These are phyloP conservation scores for Fusarium xyrophilum DNA, from an alignment of 2,329 filamentous ascomycete species.

Conservation along the genomic window DNA sequence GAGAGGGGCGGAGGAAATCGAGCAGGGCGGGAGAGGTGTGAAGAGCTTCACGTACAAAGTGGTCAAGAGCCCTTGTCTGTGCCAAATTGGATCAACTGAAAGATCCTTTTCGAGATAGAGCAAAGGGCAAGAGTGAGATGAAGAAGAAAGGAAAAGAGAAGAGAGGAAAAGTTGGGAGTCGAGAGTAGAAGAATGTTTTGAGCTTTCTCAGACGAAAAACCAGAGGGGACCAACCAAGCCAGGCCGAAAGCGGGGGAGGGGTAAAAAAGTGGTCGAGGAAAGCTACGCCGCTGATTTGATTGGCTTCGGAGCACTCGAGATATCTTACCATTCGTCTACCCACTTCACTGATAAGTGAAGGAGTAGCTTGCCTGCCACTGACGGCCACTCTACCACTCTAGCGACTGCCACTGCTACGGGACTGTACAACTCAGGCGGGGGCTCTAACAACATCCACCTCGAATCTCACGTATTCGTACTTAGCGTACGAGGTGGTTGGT, in stretches of 20 bases:
- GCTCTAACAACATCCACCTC: slow-evolving; percentile 17
- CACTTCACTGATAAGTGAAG: slow-evolving; percentile 3
- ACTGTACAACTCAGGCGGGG: slow-evolving; percentile 1
- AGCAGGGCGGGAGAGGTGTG: background rate
- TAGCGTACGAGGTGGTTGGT: slow-evolving; percentile 26
- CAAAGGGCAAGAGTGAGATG: slow-evolving; percentile 35
- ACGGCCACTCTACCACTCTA: background rate
- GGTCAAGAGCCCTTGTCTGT: slow-evolving; percentile 40
- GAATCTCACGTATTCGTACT: slow-evolving; percentile 39
- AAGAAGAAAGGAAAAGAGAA: slow-evolving; percentile 32
- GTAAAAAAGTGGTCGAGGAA: slow-evolving; percentile 35
- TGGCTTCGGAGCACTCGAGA: slow-evolving; percentile 4
- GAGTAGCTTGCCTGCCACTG: background rate
- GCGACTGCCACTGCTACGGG: background rate
- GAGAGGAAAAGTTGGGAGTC: slow-evolving; percentile 30
- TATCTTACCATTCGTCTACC: background rate
- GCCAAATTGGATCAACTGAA: slow-evolving; percentile 40
- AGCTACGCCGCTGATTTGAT: slow-evolving; percentile 25
- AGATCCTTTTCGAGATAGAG: slow-evolving; percentile 39
- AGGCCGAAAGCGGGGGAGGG: slow-evolving; percentile 49
- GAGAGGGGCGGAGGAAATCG: slow-evolving; percentile 31
- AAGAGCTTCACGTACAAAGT: slow-evolving; percentile 32
- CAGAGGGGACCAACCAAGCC: slow-evolving; percentile 33
- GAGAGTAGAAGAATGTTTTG: slow-evolving; percentile 33
- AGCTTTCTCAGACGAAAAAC: slow-evolving; percentile 34